phyloP scores from a whole-genome alignment of 2,329 filamentous ascomycete species.

The Pyrenophora seminiperda region DNA sequence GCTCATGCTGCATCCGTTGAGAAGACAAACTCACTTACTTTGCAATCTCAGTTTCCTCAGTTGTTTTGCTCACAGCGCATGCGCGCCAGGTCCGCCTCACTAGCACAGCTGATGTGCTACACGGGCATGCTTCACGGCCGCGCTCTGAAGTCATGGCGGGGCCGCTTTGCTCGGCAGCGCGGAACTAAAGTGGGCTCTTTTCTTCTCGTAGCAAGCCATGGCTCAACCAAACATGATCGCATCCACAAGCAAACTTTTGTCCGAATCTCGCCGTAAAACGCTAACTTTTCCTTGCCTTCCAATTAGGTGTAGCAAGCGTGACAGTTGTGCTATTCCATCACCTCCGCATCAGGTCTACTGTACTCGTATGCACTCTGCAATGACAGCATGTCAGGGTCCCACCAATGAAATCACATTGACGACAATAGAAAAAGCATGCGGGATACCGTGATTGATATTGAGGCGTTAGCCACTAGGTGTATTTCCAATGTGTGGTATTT shows the following conservation, averaged over 20 bases:
- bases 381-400: slow-evolving; percentile 19
- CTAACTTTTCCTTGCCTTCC: slow-evolving; percentile 24
- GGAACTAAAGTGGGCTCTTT: slow-evolving; percentile 19
- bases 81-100: neutral
- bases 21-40: too few species aligned
- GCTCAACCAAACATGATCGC: slow-evolving; percentile 10
- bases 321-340: slow-evolving; percentile 8
- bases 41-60: slow-evolving; percentile 8
- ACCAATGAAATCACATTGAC: slow-evolving; percentile 26
- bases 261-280: slow-evolving; percentile 43
- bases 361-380: too few species aligned
- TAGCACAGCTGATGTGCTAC: neutral
- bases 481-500: slow-evolving; percentile 25
- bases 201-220: slow-evolving; percentile 20
- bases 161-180: slow-evolving; percentile 35
- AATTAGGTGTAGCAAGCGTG: slow-evolving; percentile 35
- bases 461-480: slow-evolving; percentile 22
- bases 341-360: slow-evolving; percentile 4
- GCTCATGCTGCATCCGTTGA: too few species aligned
- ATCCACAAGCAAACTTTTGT: slow-evolving; percentile 19
- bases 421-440: neutral
- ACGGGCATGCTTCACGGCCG: slow-evolving; percentile 38
- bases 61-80: slow-evolving; percentile 34
- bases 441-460: slow-evolving; percentile 24
- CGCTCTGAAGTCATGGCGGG: slow-evolving; percentile 44